These are phyloP conservation scores for Ochetophila trinervis DNA, from an alignment of 306 rosid species.

Conservation along the genomic window DNA sequence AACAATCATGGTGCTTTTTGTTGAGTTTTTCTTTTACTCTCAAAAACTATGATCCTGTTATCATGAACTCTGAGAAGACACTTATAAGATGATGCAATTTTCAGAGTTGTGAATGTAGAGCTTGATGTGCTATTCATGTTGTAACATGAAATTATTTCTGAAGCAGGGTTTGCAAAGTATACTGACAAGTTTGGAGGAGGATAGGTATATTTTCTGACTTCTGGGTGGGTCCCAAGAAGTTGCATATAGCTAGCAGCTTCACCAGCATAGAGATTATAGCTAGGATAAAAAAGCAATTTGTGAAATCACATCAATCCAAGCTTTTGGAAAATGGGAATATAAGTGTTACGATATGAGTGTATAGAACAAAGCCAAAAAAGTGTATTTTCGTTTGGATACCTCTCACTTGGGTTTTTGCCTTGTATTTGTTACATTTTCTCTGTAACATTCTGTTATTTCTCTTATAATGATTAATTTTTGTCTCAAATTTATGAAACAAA, in stretches of 20 bases:
- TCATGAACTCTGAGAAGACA: no score
- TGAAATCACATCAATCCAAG: conserved; percentile 16
- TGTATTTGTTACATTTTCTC: not conserved
- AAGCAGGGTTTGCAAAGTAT: conserved; percentile 9
- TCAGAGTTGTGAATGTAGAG: not conserved
- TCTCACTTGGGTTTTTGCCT: not conserved
- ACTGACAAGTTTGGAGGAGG: conserved; percentile 19
- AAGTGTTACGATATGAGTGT: conserved; percentile 21
- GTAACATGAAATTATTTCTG: conserved; percentile 6
- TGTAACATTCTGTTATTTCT: not conserved
- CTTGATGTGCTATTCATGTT: conserved; percentile 1
- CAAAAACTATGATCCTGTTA: no score
- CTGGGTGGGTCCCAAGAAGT: not conserved
- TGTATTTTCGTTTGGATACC: not conserved
- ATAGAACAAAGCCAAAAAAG: conserved; percentile 12
- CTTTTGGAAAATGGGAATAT: conserved; percentile 21
- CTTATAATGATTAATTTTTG: not conserved
- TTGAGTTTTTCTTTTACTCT: no score
- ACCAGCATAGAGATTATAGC: conserved; percentile 6
- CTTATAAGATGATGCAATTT: not conserved
- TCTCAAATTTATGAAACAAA: not conserved
- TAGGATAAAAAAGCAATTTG: conserved; percentile 23
- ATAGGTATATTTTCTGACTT: not conserved
- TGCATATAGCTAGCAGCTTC: not conserved
- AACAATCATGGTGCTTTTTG: no score